Evolutionary conservation across 768 basidiomycete species (phyloP), one percentile per base, ranked within the genome.

Genomic region (Termitomyces sp.): DNA sequence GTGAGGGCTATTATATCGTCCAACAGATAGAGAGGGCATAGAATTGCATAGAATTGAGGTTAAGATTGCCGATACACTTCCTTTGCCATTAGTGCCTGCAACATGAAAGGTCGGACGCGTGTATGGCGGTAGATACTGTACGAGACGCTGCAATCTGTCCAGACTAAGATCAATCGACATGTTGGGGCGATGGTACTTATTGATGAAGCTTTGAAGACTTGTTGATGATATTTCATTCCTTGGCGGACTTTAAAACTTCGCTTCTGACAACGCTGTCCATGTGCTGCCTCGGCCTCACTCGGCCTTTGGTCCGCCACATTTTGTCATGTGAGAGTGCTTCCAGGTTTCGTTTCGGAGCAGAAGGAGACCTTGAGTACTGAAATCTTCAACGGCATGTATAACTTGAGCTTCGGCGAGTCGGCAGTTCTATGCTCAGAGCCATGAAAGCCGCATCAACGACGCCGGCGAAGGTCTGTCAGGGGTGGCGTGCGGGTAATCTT

Each of bases 71-170:
- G 93, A 86, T 13, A 96, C 92, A 63, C 92, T 95, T 36, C 97
- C 97, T 71, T 98, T 99, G 9, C 96, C 96, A 71, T 99, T 98
- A 0, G 97, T 99, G 0, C 97, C 97, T 8, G 94, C 86, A 57
- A 98, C 80, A 66, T 99, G 97, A 36, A 91, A 77, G 0, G 94
- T 92, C 0, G 94, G 96, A 2, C 91, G 80, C 0, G 77, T 83
- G 66, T 90, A 88, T 0, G 76, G 71, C 0, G 83, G 84, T 5
- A 96, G 72, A 63, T 77, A 65, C 3, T 68, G 57, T 35, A 87
- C 78, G 0, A 94, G 76, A 3, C 57, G 68, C 44, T 68, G 65
- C 38, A 92, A 76, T 7, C 87, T 80, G 54, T 84, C 76, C 3
- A 92, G 76, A 13, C 80, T 79, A 10, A 92, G 79, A 60, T 88